Percentiles rank a stretch among this genome's conserved stretches.
phyloP scores from a whole-genome alignment of 2,329 filamentous ascomycete species.

The Stachybotrys chlorohalonatus region DNA sequence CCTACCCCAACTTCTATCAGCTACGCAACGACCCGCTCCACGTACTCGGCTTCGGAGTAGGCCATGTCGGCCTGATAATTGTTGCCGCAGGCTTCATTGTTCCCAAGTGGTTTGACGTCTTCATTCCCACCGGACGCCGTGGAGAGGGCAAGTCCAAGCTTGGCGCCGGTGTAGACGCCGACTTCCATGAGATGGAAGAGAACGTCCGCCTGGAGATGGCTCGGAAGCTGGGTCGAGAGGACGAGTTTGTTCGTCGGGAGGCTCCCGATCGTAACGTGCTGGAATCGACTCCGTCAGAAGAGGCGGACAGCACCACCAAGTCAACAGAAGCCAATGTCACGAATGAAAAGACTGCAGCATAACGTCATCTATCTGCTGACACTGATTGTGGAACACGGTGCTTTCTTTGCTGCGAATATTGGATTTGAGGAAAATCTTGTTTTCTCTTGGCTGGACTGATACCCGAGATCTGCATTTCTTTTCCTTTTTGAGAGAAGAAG shows the following conservation, averaged over 20 bases:
- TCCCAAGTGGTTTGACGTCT: conserved; percentile 43
- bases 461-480: too few relatives aligned
- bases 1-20: conserved; percentile 39
- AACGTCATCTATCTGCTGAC: background rate
- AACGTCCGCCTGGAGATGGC: background rate
- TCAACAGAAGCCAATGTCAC: background rate
- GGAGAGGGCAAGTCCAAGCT: conserved; percentile 30
- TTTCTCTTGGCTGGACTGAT: too few relatives aligned
- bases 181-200: background rate
- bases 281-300: background rate
- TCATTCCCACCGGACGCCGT: conserved; percentile 37
- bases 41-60: conserved; percentile 39
- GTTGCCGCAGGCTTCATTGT: conserved; percentile 39
- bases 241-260: background rate
- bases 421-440: too few relatives aligned
- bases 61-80: conserved; percentile 34
- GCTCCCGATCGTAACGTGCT: background rate
- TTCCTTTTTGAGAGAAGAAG: too few relatives aligned
- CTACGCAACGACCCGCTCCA: conserved; percentile 40
- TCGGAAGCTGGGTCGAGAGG: background rate
- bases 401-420: background rate
- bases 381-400: background rate
- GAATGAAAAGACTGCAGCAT: background rate
- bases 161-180: background rate
- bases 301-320: background rate